Base-by-base conservation (phyloP, 1,284 basidiomycete genomes). In the Schizophyllum amplum region DNA sequence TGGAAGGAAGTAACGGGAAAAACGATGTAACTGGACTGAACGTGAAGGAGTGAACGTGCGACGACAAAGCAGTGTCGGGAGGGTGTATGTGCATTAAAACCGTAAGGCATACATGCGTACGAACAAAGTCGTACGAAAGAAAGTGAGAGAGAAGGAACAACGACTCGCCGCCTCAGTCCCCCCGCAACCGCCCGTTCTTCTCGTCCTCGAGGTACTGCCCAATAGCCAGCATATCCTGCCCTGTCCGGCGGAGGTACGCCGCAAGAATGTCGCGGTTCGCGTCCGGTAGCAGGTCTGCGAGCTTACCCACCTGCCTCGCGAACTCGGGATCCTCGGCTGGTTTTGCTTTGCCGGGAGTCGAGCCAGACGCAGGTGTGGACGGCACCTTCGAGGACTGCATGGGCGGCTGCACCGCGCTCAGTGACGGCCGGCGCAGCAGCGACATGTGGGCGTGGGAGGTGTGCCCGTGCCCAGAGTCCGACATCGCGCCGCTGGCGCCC, bases 161-260 rank as follows among this genome's bases (percentile, higher is more conserved):
- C n/a, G n/a, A n/a, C n/a, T n/a, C n/a, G 47, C 55, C 42, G 11
- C 23, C 26, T 70, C 62, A 76, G 52, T 75, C 69, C 52, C 70
- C 66, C 54, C 76, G 77, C 50, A 90, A 67, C 21, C 73, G 78
- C 22, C 88, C 89, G 63, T 85, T 87, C 74, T 87, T 87, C 69
- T 93, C 90, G 64, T 94, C 92, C 63, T 93, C 91, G 25, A 94
- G 73, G 69, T 92, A 94, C 65, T 90, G 87, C 21, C 90, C 88
- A 65, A 94, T 90, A 5, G 92, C 92, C 51, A 87, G 71, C 57
- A 92, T 87, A 68, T 91, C 87, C 65, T 90, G 84, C 5, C 90
- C 87, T 15, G 88, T 75, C 23, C 85, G 78, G 25, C 78, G 77
- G 54, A 94, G 69, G 71, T 94, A 94, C 6, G 80, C 79, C 59